Percentiles rank a stretch among this genome's conserved stretches.
phyloP scores from a whole-genome alignment of 495 filamentous ascomycete species.

The Lasiosphaeria miniovina region DNA sequence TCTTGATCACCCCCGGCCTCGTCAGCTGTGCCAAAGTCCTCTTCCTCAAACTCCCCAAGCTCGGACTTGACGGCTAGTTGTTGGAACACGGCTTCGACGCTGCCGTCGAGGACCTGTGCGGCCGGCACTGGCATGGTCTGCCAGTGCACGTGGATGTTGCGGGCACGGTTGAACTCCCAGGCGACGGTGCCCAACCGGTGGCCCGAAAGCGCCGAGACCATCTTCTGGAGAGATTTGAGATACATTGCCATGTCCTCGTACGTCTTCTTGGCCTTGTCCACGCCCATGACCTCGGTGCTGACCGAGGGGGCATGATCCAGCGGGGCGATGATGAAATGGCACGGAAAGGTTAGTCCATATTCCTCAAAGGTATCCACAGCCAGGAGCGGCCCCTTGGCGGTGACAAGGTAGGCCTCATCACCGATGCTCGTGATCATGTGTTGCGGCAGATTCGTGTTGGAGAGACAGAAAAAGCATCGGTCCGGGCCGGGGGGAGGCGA shows the following conservation, averaged over 20 bases:
- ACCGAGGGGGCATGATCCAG: constrained; percentile 59
- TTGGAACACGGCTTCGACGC: constrained; percentile 80
- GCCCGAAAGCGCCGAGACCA: constrained; percentile 55
- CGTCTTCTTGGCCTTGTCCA: constrained; percentile 52
- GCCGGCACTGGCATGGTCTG: constrained; percentile 81
- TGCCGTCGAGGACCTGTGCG: constrained; percentile 58
- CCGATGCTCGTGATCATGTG: constrained; percentile 90
- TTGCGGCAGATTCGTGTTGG: constrained; percentile 73
- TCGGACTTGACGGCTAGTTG: constrained; percentile 76
- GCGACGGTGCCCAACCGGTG: constrained; percentile 73
- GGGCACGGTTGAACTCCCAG: constrained; percentile 78
- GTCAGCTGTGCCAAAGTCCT: constrained; percentile 37
- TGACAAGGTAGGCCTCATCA: constrained; percentile 80
- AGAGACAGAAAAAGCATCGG: constrained; percentile 91
- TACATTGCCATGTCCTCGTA: constrained; percentile 80
- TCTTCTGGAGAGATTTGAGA: constrained; percentile 65
- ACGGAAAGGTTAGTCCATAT: constrained; percentile 65
- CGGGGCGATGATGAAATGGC: constrained; percentile 89
- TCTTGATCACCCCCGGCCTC: constrained; percentile 53
- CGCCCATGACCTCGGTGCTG: constrained; percentile 53
- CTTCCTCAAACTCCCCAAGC: constrained; percentile 54
- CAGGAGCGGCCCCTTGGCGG: constrained; percentile 84
- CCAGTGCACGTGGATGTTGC: constrained; percentile 87
- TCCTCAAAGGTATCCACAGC: constrained; percentile 60
- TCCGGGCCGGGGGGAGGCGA: constrained; percentile 65